Percentiles rank a stretch among this genome's conserved stretches.
Conservation (phyloP, 108 stramenopile genomes). For the Cyclotella sp. region DNA sequence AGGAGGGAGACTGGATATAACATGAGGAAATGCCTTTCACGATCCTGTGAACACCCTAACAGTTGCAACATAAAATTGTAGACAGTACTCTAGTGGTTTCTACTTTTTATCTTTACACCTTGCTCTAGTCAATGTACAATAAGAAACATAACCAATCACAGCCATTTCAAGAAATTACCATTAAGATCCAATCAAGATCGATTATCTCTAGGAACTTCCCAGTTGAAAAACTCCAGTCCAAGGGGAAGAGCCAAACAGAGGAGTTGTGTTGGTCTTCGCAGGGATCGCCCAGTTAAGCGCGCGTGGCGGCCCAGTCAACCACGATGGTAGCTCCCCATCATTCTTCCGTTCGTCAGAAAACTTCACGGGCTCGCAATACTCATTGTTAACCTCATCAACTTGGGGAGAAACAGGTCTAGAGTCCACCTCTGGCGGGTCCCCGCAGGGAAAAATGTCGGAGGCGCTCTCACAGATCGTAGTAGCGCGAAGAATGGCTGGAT, state of each 20-base stretch:
- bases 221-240: slow-evolving; percentile 16
- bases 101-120: too few relatives aligned
- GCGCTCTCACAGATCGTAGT: slow-evolving; percentile 20
- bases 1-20: too few relatives aligned
- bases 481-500: slow-evolving; percentile 15
- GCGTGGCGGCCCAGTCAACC: background rate
- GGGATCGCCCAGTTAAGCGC: slow-evolving; percentile 10
- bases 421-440: slow-evolving; percentile 27
- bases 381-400: background rate
- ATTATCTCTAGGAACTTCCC: background rate
- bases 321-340: background rate
- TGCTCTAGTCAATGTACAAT: too few relatives aligned
- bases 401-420: slow-evolving; percentile 2
- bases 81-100: too few relatives aligned
- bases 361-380: background rate
- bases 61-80: too few relatives aligned
- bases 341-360: background rate
- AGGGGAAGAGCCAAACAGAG: slow-evolving; percentile 1
- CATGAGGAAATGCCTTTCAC: too few relatives aligned
- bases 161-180: too few relatives aligned
- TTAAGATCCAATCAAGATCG: too few relatives aligned
- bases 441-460: slow-evolving; percentile 15
- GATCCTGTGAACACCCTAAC: too few relatives aligned
- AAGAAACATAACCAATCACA: too few relatives aligned
- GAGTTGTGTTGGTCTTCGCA: background rate